Percentiles rank a stretch among this genome's conserved stretches.
These are phyloP conservation scores for Cercophora newfieldiana DNA, from an alignment of 495 filamentous ascomycete genomes.

Conservation along the genomic window DNA sequence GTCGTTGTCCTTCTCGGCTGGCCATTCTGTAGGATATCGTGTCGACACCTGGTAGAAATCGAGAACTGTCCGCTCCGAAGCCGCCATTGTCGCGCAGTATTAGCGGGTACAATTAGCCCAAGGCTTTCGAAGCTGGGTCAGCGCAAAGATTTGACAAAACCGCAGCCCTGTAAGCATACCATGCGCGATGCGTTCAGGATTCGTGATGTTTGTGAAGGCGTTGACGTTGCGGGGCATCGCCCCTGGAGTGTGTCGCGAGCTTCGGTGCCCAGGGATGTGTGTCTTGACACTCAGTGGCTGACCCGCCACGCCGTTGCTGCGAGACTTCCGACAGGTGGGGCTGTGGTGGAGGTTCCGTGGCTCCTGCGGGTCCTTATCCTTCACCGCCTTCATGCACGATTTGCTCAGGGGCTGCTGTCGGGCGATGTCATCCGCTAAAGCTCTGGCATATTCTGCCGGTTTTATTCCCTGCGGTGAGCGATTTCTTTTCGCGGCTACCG, in stretches of 20 bases:
- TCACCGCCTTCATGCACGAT: neutral
- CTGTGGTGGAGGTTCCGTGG: neutral
- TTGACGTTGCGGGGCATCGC: slow-evolving; percentile 18
- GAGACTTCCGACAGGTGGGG: neutral
- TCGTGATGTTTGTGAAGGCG: neutral
- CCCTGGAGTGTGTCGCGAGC: neutral
- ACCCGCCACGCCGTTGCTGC: slow-evolving; percentile 3
- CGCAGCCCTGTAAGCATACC: neutral
- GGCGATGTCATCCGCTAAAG: neutral
- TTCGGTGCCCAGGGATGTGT: slow-evolving; percentile 4
- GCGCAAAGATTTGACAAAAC: neutral
- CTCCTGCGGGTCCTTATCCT: neutral
- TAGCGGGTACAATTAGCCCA: neutral
- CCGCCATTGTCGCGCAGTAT: slow-evolving; percentile 3
- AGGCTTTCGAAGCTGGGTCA: neutral
- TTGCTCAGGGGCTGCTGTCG: neutral
- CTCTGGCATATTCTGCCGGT: slow-evolving; percentile 3
- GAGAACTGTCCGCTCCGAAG: slow-evolving; percentile 72
- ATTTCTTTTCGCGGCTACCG: slow-evolving; percentile 14
- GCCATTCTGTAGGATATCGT: slow-evolving; percentile 83
- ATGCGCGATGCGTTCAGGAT: neutral
- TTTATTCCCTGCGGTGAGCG: slow-evolving; percentile 20
- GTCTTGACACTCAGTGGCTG: slow-evolving; percentile 4
- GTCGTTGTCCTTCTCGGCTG: slow-evolving; percentile 69
- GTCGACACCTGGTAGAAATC: slow-evolving; percentile 86